phyloP scores from a whole-genome alignment of 768 basidiomycete genomes.

The Leccinum obscurum region DNA sequence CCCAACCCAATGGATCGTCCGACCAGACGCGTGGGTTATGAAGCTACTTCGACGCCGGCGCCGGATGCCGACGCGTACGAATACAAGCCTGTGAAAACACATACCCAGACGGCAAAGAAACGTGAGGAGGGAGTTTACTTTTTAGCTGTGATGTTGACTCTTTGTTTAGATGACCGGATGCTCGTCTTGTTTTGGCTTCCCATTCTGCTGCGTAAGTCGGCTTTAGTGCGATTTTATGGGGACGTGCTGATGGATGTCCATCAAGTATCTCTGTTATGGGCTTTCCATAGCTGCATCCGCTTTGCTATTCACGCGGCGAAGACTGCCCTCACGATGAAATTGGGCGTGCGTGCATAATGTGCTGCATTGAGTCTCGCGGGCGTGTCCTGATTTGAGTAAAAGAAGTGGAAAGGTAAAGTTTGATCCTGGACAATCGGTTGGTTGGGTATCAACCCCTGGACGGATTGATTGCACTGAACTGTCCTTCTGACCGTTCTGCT shows the following conservation, averaged over 20 bases:
- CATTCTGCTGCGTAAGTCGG: slow-evolving; percentile 71
- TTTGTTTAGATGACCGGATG: slow-evolving; percentile 73
- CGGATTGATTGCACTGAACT: not conserved
- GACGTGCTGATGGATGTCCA: slow-evolving; percentile 9
- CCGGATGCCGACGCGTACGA: slow-evolving; percentile 69
- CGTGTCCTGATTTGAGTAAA: not conserved
- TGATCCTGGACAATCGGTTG: slow-evolving; percentile 5
- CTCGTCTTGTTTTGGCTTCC: slow-evolving; percentile 85
- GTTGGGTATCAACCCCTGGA: slow-evolving; percentile 7
- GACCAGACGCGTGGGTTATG: slow-evolving; percentile 48
- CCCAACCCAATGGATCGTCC: slow-evolving; percentile 33
- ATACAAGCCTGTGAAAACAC: slow-evolving; percentile 54
- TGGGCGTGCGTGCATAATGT: slow-evolving; percentile 36
- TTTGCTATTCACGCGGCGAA: slow-evolving; percentile 52
- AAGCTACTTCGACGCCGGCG: slow-evolving; percentile 50
- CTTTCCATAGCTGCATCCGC: slow-evolving; percentile 53
- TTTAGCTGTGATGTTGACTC: slow-evolving; percentile 2
- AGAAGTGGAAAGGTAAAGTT: not conserved
- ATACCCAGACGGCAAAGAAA: slow-evolving; percentile 55
- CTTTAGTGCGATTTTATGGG: not conserved
- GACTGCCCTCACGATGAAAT: slow-evolving; percentile 47
- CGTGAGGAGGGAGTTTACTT: slow-evolving; percentile 41
- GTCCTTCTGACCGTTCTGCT: slow-evolving; percentile 22
- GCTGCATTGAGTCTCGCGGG: slow-evolving; percentile 6
- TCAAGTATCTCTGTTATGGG: slow-evolving; percentile 63